Evolutionary conservation across 306 rosid species (phyloP), one percentile per base, ranked within the genome.

Genomic region (Castanea sativa): DNA sequence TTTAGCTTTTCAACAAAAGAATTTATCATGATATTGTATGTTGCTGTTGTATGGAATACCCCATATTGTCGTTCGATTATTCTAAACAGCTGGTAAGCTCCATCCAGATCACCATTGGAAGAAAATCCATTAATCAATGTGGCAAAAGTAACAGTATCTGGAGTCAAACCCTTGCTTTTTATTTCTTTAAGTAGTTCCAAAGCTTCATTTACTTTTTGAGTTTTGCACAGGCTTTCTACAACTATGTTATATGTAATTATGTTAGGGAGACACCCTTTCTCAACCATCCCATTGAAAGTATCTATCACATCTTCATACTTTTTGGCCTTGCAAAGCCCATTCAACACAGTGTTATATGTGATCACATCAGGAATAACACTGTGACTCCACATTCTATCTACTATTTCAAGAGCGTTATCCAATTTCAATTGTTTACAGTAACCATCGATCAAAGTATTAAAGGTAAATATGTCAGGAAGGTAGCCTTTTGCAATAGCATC

Each of bases 301-400:
- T 80, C 86, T 88, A 87, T 84, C 69, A 92, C 93, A 85, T 89
- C 94, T 6, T 86, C 88, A 69, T 61, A 79, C 82, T 85, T 91
- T 65, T 79, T 74, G 73, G 93, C 90, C 92, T 94, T 94, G 87
- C 97, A 92, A 69, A 92, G 97, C 71, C 98, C 97, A 83, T 92
- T 90, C 79, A 92, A 80, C 86, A 94, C 71, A 76, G 95, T 87
- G 84, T 92, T 94, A 75, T 87, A 90, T 19, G 97, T 91, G 83
- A 94, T 88, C 85, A 92, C 97, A 82, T 94, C 98, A 72, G 97
- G 97, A 69, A 79, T 82, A 87, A 92, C 90, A 78, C 97, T 97
- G 29, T 85, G 93, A 82, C 81, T 84, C 91, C 93, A 92, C 98
- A 92, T 91, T 77, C 78, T 84, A 73, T 86, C 81, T 60, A 91